Conservation (phyloP, 106 monocot genomes). For the Agapanthus africanus region DNA sequence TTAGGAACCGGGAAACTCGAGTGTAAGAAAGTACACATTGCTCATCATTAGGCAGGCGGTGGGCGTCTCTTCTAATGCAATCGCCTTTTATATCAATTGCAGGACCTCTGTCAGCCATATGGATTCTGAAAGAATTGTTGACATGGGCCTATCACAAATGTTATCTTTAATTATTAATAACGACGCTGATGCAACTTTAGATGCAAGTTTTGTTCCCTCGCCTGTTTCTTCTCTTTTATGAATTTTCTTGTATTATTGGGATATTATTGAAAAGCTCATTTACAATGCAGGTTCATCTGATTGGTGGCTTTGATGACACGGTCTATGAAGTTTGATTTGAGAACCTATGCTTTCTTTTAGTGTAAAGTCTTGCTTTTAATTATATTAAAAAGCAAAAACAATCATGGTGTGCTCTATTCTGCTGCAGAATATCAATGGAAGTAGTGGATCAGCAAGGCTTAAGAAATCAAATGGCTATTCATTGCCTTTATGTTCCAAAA, state of each 20-base stretch:
- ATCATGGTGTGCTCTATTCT: not conserved
- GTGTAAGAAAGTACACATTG: not conserved
- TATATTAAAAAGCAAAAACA: not conserved
- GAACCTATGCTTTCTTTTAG: not conserved
- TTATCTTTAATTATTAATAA: conserved; percentile 33
- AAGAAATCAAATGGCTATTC: conserved; percentile 39
- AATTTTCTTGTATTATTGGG: not conserved
- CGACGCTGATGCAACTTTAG: conserved; percentile 38
- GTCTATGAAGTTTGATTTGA: conserved; percentile 32
- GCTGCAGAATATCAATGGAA: conserved; percentile 14
- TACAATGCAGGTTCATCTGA: conserved; percentile 63
- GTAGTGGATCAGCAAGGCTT: conserved; percentile 10
- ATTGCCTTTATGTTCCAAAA: conserved; percentile 61
- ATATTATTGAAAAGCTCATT: not conserved
- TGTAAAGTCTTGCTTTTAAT: not conserved
- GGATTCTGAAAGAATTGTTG: conserved; percentile 61
- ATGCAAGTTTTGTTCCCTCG: conserved; percentile 37
- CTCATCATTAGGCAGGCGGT: not conserved
- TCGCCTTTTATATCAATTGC: conserved; percentile 6
- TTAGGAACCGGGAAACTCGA: conserved; percentile 70
- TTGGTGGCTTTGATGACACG: conserved; percentile 72
- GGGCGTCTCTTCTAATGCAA: conserved; percentile 4
- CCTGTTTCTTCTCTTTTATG: not conserved
- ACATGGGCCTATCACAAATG: conserved; percentile 65
- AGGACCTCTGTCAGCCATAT: conserved; percentile 85